Percentiles rank a stretch among this genome's conserved stretches.
Evolutionary conservation across 148 eudicot genomes (phyloP).

Genomic region (Limonium bicolor): DNA sequence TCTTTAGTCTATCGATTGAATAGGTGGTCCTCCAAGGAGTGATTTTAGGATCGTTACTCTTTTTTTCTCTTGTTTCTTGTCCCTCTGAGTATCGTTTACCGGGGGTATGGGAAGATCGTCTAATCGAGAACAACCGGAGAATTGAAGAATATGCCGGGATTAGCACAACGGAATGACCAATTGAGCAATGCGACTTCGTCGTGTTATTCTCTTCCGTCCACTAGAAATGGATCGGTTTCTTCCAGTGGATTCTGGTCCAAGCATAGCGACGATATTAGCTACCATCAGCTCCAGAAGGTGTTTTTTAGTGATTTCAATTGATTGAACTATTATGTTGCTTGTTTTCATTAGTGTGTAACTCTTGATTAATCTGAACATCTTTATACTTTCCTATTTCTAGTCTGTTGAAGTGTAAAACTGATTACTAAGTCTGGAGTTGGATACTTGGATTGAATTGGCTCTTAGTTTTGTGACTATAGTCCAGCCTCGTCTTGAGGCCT

Average conservation of each 20-base stretch:
- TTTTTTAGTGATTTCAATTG: not conserved
- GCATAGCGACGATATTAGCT: slow-evolving; percentile 56
- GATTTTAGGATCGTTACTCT: slow-evolving; percentile 8
- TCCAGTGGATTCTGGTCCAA: slow-evolving; percentile 76
- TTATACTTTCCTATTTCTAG: too few relatives aligned
- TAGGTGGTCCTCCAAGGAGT: too few relatives aligned
- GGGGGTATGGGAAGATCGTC: slow-evolving; percentile 12
- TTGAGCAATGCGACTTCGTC: slow-evolving; percentile 27
- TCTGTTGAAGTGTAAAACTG: too few relatives aligned
- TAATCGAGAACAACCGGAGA: slow-evolving; percentile 12
- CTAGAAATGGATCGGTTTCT: slow-evolving; percentile 41
- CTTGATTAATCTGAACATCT: too few relatives aligned
- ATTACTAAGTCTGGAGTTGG: too few relatives aligned
- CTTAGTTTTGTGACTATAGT: too few relatives aligned
- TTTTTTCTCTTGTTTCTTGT: not conserved
- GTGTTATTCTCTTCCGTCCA: slow-evolving; percentile 17
- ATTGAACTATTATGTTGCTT: too few relatives aligned
- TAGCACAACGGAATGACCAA: slow-evolving; percentile 41
- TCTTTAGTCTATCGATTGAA: too few relatives aligned
- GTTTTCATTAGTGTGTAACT: not conserved
- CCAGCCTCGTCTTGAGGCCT: too few relatives aligned
- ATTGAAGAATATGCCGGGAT: slow-evolving; percentile 59
- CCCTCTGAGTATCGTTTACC: not conserved
- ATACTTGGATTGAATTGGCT: too few relatives aligned
- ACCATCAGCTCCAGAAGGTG: slow-evolving; percentile 89